Conservation (phyloP, 169 alveolate genomes). For the Perkinsus olseni region DNA sequence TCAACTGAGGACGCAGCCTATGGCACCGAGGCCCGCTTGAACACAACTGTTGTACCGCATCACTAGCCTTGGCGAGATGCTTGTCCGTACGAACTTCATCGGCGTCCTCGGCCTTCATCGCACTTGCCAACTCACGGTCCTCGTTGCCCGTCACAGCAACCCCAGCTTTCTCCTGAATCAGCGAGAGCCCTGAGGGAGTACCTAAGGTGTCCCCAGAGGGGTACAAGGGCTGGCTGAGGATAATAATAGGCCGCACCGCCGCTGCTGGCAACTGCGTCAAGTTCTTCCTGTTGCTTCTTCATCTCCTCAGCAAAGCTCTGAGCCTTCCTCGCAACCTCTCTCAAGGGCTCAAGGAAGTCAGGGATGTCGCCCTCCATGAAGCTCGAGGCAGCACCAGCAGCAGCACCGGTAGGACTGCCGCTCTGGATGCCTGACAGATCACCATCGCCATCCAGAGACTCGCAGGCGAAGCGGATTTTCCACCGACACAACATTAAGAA, state of each 20-base stretch:
- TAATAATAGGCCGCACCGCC: background rate
- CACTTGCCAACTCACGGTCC: background rate
- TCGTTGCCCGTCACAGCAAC: background rate
- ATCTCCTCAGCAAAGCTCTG: background rate
- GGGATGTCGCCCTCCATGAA: background rate
- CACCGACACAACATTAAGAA: too few relatives aligned
- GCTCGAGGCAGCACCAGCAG: background rate
- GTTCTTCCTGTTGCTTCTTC: background rate
- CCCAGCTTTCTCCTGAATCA: background rate
- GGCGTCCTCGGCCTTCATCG: background rate
- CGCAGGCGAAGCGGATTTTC: too few relatives aligned
- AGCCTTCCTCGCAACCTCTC: background rate
- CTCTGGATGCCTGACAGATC: background rate
- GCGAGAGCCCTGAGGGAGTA: background rate
- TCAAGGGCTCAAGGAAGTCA: background rate
- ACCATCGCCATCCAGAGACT: too few relatives aligned
- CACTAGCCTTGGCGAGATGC: background rate
- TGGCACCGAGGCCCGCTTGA: background rate
- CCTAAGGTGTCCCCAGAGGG: background rate
- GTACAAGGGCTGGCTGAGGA: background rate
- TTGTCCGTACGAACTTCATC: background rate
- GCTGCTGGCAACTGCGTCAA: background rate
- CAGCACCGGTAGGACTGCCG: background rate
- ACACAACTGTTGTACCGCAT: background rate
- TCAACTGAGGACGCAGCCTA: background rate